Evolutionary conservation across 2,329 filamentous ascomycete genomes (phyloP).

Genomic region (Podosphaera xanthii): DNA sequence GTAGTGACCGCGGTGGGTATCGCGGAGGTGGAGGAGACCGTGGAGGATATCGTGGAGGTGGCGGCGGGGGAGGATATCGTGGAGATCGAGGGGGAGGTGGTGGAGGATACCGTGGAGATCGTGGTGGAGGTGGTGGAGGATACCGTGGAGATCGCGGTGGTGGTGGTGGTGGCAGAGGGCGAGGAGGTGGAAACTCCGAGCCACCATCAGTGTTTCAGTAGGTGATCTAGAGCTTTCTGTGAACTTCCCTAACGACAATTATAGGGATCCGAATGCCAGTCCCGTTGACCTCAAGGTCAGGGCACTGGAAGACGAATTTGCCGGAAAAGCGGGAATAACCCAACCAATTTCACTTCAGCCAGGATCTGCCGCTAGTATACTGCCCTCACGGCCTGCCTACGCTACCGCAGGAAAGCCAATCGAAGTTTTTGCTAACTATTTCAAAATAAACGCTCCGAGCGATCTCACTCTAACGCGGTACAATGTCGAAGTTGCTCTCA

Average conservation of each 20-base stretch:
- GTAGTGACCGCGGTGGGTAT: neutral
- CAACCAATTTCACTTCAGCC: conserved; percentile 1
- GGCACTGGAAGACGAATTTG: neutral
- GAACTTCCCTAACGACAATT: neutral
- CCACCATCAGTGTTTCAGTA: neutral
- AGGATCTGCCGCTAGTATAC: neutral
- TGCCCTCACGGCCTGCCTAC: conserved; percentile 5
- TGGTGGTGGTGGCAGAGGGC: conserved; percentile 1
- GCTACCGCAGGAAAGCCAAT: conserved; percentile 5
- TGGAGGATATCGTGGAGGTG: neutral
- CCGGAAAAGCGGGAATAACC: neutral
- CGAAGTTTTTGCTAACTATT: conserved; percentile 7
- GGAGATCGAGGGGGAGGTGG: neutral
- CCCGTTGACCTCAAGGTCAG: neutral
- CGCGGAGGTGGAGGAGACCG: conserved; percentile 7
- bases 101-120: conserved; percentile 4
- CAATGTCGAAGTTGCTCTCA: conserved; percentile 4
- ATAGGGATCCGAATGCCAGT: neutral
- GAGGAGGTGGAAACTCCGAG: neutral
- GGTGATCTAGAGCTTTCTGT: neutral
- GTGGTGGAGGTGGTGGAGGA: neutral
- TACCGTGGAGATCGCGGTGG: neutral
- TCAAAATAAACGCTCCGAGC: conserved; percentile 3
- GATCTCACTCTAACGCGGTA: conserved; percentile 6
- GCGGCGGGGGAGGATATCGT: neutral